Evolutionary conservation across 768 basidiomycete species (phyloP).

Genomic region (Panus rudis): DNA sequence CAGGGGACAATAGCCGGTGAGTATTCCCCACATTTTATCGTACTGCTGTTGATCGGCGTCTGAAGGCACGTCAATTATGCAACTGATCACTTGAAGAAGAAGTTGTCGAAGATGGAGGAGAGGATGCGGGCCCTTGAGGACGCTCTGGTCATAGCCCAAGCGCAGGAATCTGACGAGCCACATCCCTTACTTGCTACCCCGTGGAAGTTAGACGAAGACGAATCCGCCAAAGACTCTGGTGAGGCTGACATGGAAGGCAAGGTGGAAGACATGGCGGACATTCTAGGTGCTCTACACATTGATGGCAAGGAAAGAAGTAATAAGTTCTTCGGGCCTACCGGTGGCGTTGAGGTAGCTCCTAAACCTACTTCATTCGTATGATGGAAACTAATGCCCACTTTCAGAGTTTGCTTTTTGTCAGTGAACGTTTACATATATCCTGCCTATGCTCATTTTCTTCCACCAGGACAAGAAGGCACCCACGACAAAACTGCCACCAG

Average conservation of each 20-base stretch:
- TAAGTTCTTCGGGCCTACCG: constrained; percentile 42
- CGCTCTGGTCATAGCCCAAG: constrained; percentile 42
- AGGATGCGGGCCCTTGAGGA: constrained; percentile 50
- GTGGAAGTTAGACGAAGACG: constrained; percentile 21
- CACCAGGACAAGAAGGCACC: background rate
- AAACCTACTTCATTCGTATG: background rate
- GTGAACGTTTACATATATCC: background rate
- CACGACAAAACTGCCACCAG: background rate
- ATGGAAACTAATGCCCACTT: background rate
- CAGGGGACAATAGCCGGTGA: constrained; percentile 47
- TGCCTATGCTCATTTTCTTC: background rate
- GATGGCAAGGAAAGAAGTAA: constrained; percentile 23
- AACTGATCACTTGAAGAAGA: constrained; percentile 45
- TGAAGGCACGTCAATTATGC: constrained; percentile 44
- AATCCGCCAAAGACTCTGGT: constrained; percentile 16
- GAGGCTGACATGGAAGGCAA: constrained; percentile 2
- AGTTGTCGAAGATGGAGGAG: constrained; percentile 38
- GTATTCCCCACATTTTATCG: background rate
- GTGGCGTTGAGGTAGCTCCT: constrained; percentile 40
- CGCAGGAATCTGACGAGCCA: constrained; percentile 28
- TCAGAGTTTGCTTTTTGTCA: constrained; percentile 11
- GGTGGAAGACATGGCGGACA: constrained; percentile 22
- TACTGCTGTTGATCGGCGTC: background rate
- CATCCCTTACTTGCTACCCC: constrained; percentile 36
- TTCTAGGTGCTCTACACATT: constrained; percentile 39